Percentiles rank a stretch among this genome's conserved stretches.
phyloP scores from a whole-genome alignment of 2,329 filamentous ascomycete species.

The Penicillium sp. region DNA sequence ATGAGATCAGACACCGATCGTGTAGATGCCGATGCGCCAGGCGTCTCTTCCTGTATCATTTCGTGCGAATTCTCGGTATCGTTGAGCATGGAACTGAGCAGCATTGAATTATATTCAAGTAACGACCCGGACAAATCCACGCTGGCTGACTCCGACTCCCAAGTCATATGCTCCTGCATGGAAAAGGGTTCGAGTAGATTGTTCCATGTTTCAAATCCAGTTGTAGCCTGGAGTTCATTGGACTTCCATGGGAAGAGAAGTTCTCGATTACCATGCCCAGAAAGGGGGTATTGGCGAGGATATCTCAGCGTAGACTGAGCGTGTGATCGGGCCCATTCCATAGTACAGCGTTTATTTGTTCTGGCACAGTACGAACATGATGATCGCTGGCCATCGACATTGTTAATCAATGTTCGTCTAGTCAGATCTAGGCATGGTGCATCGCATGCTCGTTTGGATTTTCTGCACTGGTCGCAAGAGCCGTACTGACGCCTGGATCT shows the following conservation, averaged over 20 bases:
- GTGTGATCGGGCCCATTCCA: neutral
- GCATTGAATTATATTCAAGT: neutral
- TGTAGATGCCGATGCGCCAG: too few species aligned
- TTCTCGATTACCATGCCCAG: neutral
- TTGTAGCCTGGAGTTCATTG: neutral
- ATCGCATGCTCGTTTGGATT: neutral
- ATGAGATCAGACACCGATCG: neutral
- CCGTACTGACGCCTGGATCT: neutral
- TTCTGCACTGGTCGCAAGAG: constrained; percentile 1
- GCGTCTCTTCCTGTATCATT: neutral
- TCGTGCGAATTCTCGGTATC: neutral
- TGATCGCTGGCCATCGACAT: neutral
- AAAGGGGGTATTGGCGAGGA: neutral
- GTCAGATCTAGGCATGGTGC: neutral
- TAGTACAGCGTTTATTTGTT: neutral
- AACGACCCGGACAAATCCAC: neutral
- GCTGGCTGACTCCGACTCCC: neutral
- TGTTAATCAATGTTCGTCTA: neutral
- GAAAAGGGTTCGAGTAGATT: neutral
- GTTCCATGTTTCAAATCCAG: neutral
- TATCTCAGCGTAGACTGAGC: too few species aligned
- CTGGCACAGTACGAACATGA: neutral
- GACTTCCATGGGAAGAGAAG: neutral
- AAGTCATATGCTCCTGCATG: neutral
- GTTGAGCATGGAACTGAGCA: neutral